Percentiles rank a stretch among this genome's conserved stretches.
These are phyloP conservation scores for Fusarium graminum DNA, from an alignment of 2,329 filamentous ascomycete species.

Conservation along the genomic window DNA sequence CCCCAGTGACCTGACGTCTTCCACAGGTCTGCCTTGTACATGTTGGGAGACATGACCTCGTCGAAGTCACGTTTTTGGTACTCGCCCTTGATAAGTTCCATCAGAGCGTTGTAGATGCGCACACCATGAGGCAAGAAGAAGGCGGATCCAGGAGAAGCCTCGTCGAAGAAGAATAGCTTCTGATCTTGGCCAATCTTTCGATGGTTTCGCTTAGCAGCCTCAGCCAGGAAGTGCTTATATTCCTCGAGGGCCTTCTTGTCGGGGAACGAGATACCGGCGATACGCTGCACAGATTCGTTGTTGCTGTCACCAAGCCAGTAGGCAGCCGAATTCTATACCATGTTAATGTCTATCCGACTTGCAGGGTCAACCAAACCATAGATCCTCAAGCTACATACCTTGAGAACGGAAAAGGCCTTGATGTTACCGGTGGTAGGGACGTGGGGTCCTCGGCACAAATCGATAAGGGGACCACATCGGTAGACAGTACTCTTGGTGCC, in stretches of 20 bases:
- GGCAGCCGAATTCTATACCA: constrained; percentile 74
- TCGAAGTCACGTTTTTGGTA: constrained; percentile 95
- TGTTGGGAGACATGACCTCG: constrained; percentile 93
- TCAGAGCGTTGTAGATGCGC: constrained; percentile 91
- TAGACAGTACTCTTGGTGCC: constrained; percentile 95
- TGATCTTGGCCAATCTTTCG: constrained; percentile 94
- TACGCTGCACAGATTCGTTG: constrained; percentile 95
- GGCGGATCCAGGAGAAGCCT: constrained; percentile 89
- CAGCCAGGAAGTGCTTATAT: constrained; percentile 94
- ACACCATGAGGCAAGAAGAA: constrained; percentile 95
- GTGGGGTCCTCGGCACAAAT: constrained; percentile 94
- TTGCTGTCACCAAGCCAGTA: constrained; percentile 95
- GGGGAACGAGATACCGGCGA: constrained; percentile 94
- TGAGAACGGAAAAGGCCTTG: constrained; percentile 95
- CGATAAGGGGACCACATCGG: constrained; percentile 91
- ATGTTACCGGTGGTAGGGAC: constrained; percentile 92
- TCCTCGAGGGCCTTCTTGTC: constrained; percentile 96
- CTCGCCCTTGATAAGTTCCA: constrained; percentile 83
- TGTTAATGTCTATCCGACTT: constrained; percentile 28
- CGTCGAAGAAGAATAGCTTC: constrained; percentile 97
- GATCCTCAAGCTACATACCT: constrained; percentile 57
- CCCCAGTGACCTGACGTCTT: constrained; percentile 96
- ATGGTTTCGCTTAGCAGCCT: constrained; percentile 98
- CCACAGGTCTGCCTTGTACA: constrained; percentile 95
- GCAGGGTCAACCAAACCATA: too few relatives aligned